phyloP scores from a whole-genome alignment of 179 eudicot species.

The Beta corolliflora region DNA sequence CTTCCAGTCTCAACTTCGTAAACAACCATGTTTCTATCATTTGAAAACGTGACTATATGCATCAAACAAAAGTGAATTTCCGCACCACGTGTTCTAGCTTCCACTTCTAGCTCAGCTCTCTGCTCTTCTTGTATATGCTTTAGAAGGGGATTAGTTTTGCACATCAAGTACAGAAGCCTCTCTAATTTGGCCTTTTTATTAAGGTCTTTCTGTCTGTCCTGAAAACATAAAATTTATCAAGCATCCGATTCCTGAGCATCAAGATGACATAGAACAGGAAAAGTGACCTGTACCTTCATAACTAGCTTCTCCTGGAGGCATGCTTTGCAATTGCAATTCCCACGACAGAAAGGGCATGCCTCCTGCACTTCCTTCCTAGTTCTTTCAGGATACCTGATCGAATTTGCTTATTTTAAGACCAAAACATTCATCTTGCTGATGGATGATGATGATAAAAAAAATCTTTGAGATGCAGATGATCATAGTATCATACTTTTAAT shows the following conservation, averaged over 20 bases:
- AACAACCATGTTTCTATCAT: not conserved
- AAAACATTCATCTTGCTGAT: conserved; percentile 18
- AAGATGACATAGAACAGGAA: not conserved
- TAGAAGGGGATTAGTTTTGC: conserved; percentile 60
- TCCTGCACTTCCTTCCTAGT: conserved; percentile 47
- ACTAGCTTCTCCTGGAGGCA: conserved; percentile 55
- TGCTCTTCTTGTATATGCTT: conserved; percentile 62
- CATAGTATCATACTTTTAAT: not conserved
- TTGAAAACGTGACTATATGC: not conserved
- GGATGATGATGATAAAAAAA: conserved; percentile 7
- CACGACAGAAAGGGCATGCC: conserved; percentile 72
- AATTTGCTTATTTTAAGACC: conserved; percentile 22
- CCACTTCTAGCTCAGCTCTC: conserved; percentile 59
- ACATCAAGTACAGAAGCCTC: conserved; percentile 58
- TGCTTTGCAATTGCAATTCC: conserved; percentile 66
- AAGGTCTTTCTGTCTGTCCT: conserved; percentile 44
- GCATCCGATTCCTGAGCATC: conserved; percentile 22
- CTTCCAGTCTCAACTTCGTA: not conserved
- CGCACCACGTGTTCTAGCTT: conserved; percentile 61
- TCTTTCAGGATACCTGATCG: conserved; percentile 70
- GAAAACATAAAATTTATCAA: conserved; percentile 22
- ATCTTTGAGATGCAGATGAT: conserved; percentile 11
- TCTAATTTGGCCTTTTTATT: conserved; percentile 49
- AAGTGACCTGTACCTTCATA: conserved; percentile 43
- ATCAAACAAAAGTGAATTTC: conserved; percentile 5